Conservation (phyloP, 106 monocot species). For the Iris macrosiphon region DNA sequence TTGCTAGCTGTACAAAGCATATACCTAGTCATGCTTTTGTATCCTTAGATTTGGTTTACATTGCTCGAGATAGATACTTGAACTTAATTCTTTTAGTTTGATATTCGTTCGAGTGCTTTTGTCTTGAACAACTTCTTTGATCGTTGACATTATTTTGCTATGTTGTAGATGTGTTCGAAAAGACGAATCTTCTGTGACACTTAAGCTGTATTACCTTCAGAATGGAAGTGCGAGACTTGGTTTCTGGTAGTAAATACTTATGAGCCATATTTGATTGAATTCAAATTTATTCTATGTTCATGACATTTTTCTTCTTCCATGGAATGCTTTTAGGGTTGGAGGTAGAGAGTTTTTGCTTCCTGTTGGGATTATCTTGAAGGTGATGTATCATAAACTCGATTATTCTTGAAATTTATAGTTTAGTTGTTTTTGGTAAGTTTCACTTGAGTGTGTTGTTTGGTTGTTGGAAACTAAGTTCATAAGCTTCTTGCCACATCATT, state of each 20-base stretch:
- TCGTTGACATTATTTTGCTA: not conserved
- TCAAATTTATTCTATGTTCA: not conserved
- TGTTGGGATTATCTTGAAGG: conserved; percentile 95
- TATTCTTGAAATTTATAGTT: not conserved
- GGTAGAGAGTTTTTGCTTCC: conserved; percentile 86
- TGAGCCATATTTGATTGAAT: not conserved
- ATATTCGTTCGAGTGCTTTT: not conserved
- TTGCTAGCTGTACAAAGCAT: not conserved
- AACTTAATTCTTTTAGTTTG: not conserved
- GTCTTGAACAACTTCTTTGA: not conserved
- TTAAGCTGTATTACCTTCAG: conserved; percentile 89
- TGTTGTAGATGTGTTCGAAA: conserved; percentile 68
- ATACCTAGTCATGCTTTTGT: not conserved
- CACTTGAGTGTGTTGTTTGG: too few species aligned
- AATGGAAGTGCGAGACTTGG: conserved; percentile 98
- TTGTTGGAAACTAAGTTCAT: too few species aligned
- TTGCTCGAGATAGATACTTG: too few species aligned
- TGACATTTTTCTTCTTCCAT: not conserved
- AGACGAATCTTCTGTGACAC: conserved; percentile 61
- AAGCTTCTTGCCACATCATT: too few species aligned
- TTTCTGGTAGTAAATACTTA: conserved; percentile 59
- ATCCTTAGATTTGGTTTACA: too few species aligned
- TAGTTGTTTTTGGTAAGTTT: not conserved
- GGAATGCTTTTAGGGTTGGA: conserved; percentile 45
- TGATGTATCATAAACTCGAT: conserved; percentile 12